Conservation (phyloP, 495 filamentous ascomycete genomes). For the Penicillium subrubescens region DNA sequence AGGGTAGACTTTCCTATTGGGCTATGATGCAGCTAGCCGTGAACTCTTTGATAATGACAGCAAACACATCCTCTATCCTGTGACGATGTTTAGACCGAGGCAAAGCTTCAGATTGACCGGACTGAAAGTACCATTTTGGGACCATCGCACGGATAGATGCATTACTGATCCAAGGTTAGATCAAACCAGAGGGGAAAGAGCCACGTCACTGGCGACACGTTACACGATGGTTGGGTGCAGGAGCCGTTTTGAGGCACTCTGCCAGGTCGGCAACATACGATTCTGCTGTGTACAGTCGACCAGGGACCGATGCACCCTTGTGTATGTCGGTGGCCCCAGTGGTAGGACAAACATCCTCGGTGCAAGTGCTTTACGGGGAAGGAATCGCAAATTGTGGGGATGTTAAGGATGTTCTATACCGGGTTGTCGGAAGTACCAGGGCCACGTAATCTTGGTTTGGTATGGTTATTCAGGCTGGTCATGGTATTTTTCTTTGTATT, state of each 20-base stretch:
- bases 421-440: background rate
- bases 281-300: background rate
- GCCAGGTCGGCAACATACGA: background rate
- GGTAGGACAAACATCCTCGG: conserved; percentile 8
- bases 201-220: background rate
- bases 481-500: background rate
- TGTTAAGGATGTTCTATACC: background rate
- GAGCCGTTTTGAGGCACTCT: background rate
- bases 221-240: background rate
- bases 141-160: background rate
- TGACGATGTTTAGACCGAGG: background rate
- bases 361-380: background rate
- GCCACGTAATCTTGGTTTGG: background rate
- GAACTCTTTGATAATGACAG: background rate
- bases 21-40: background rate
- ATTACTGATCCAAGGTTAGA: background rate
- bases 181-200: background rate
- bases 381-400: background rate
- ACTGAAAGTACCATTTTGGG: background rate
- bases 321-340: background rate
- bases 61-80: background rate
- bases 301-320: background rate
- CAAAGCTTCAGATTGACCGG: background rate
- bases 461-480: background rate
- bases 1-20: background rate